These are phyloP conservation scores for Populus hybrid DNA, from an alignment of 441 rosid species.

Conservation along the genomic window DNA sequence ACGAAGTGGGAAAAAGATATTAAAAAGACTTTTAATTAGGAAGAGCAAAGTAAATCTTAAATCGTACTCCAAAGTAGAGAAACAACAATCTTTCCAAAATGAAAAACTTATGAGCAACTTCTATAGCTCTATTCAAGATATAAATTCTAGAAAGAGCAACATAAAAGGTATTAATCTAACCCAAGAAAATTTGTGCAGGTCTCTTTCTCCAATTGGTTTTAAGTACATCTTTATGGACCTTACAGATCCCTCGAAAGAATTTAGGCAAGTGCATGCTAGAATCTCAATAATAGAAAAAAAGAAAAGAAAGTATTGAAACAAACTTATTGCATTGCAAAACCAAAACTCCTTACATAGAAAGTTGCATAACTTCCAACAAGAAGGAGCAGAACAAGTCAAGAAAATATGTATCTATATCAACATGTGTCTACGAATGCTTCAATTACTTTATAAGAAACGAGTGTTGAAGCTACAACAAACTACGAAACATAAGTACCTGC, in stretches of 20 bases:
- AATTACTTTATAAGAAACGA: neutral
- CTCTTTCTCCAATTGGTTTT: neutral
- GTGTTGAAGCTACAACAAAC: neutral
- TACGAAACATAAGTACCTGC: conserved; percentile 53
- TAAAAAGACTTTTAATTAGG: neutral
- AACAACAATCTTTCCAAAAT: neutral
- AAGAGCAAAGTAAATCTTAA: neutral
- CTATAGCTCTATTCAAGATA: neutral
- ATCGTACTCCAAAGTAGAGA: neutral
- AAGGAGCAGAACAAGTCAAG: neutral
- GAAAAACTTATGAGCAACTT: neutral
- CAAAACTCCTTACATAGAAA: neutral
- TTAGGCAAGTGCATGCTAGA: neutral
- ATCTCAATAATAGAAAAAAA: conserved; percentile 1
- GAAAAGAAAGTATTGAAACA: neutral
- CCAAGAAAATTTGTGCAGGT: neutral
- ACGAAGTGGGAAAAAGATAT: conserved; percentile 1
- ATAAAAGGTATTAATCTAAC: neutral
- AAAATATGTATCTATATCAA: neutral
- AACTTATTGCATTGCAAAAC: neutral
- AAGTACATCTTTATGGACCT: neutral
- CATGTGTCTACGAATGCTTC: neutral
- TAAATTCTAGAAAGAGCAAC: neutral
- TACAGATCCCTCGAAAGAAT: neutral
- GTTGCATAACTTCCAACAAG: neutral